These are phyloP conservation scores for Knufia petricola DNA, from an alignment of 2,329 filamentous ascomycete species.

Conservation along the genomic window DNA sequence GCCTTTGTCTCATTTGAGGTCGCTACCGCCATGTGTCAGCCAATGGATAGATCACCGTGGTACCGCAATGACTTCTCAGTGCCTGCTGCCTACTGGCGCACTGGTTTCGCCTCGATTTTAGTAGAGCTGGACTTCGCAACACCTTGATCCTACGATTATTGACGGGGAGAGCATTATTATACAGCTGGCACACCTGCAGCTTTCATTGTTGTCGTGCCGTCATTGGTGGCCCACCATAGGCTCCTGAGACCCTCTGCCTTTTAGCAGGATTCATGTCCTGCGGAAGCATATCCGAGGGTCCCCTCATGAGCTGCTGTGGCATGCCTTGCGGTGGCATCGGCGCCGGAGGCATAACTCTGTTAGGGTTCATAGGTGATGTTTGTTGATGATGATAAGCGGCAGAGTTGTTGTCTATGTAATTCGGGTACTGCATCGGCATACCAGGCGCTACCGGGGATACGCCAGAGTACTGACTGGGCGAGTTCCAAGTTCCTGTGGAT, in stretches of 20 bases:
- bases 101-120: neutral
- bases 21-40: too few species aligned
- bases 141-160: neutral
- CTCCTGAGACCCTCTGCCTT: slow-evolving; percentile 2
- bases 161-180: neutral
- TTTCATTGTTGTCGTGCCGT: neutral
- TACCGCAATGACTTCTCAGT: neutral
- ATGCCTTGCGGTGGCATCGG: neutral
- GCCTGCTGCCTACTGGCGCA: neutral
- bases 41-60: too few species aligned
- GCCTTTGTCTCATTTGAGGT: too few species aligned
- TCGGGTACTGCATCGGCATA: slow-evolving; percentile 33
- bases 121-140: too few species aligned
- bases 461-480: slow-evolving; percentile 48
- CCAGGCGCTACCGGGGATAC: slow-evolving; percentile 47
- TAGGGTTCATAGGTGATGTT: neutral
- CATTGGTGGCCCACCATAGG: neutral
- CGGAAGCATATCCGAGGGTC: neutral
- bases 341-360: neutral
- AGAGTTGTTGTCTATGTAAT: slow-evolving; percentile 7
- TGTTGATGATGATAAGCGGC: neutral
- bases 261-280: neutral
- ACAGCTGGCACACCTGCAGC: neutral
- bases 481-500: slow-evolving; percentile 53
- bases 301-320: neutral